Conservation (phyloP, 805 yeast genomes). For the Yarrowia sp. region DNA sequence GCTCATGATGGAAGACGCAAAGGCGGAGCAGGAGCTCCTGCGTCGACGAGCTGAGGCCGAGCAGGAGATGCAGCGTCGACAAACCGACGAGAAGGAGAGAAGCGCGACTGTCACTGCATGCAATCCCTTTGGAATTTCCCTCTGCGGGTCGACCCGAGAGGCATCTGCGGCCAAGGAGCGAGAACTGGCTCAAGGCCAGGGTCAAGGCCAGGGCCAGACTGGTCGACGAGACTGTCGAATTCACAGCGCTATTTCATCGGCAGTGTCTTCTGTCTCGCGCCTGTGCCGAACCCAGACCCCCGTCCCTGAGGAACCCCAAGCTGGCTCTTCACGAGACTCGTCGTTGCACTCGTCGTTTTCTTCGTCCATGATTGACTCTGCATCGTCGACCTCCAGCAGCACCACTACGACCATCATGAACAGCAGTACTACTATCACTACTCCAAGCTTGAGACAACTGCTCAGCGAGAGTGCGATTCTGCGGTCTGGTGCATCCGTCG, state of each 20-base stretch:
- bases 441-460: constrained; percentile 14
- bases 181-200: background rate
- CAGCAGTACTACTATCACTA: constrained; percentile 9
- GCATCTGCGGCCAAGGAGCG: background rate
- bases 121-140: constrained; percentile 4
- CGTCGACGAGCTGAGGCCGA: constrained; percentile 15
- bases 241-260: constrained; percentile 15
- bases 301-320: constrained; percentile 4
- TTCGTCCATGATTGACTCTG: constrained; percentile 13
- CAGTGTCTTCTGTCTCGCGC: constrained; percentile 13
- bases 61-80: constrained; percentile 12
- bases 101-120: background rate
- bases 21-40: constrained; percentile 23
- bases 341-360: constrained; percentile 15
- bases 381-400: background rate
- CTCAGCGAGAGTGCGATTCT: constrained; percentile 12
- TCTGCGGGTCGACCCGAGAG: background rate
- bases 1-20: constrained; percentile 26
- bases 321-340: constrained; percentile 10
- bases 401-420: background rate
- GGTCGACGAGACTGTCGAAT: constrained; percentile 11
- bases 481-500: background rate
- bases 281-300: constrained; percentile 5
- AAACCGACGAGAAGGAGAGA: background rate
- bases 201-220: background rate